phyloP scores from a whole-genome alignment of 176 grass and related monocot species.

The Elymus sibiricus region DNA sequence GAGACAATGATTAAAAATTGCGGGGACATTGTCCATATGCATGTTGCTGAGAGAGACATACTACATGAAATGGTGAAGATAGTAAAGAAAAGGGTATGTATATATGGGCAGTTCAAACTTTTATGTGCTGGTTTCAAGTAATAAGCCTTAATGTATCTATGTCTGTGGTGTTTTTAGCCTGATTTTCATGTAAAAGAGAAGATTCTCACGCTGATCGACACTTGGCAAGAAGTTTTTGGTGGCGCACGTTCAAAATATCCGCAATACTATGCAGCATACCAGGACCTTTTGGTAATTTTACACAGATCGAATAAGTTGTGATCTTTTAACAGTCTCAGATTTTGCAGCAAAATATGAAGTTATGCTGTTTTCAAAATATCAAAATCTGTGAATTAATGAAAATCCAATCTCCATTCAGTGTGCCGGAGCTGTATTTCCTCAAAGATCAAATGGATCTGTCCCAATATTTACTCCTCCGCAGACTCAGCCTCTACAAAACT shows the following conservation, averaged over 20 bases:
- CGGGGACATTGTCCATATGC: slow-evolving; percentile 80
- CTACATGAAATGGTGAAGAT: slow-evolving; percentile 92
- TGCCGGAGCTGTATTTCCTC: slow-evolving; percentile 75
- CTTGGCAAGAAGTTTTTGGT: slow-evolving; percentile 97
- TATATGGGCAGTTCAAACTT: slow-evolving; percentile 17
- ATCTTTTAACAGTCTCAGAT: neutral
- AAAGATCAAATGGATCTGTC: slow-evolving; percentile 60
- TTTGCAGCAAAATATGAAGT: slow-evolving; percentile 4
- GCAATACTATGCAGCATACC: slow-evolving; percentile 75
- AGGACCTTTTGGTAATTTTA: slow-evolving; percentile 79
- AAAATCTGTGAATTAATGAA: slow-evolving; percentile 8
- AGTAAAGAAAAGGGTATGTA: slow-evolving; percentile 92
- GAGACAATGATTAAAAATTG: slow-evolving; percentile 95
- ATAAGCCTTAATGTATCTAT: neutral
- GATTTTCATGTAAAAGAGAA: slow-evolving; percentile 90
- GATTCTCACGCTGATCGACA: slow-evolving; percentile 77
- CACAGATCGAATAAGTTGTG: neutral
- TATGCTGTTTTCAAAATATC: slow-evolving; percentile 8
- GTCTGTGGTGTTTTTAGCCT: slow-evolving; percentile 38
- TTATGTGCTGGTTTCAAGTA: neutral
- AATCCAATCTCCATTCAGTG: slow-evolving; percentile 39
- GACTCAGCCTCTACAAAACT: slow-evolving; percentile 79
- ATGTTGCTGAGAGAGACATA: slow-evolving; percentile 78
- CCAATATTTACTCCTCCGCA: slow-evolving; percentile 84
- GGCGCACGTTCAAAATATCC: slow-evolving; percentile 71